A percentile compares a stretch with the other conserved stretches of the same genome.
These are phyloP conservation scores for Santalum album DNA, from an alignment of 164 flowering plant species.

Conservation along the genomic window DNA sequence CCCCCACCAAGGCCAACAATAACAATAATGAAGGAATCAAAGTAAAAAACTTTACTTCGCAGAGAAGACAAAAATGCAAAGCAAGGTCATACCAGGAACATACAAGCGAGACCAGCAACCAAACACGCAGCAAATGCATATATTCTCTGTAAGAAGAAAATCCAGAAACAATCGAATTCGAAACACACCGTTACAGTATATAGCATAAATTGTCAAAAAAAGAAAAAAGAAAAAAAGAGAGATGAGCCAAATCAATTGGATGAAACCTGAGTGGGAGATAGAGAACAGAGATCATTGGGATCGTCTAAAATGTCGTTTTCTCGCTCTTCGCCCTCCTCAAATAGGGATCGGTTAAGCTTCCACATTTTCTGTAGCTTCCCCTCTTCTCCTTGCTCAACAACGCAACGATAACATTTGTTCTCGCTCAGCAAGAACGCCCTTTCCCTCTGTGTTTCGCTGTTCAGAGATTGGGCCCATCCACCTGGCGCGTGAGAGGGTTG, in stretches of 20 bases:
- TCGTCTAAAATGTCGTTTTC: constrained; percentile 34
- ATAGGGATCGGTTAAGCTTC: constrained; percentile 26
- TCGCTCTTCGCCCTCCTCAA: constrained; percentile 33
- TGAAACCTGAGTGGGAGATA: constrained; percentile 49
- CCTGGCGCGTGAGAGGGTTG: too few species aligned
- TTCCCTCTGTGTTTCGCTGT: too few species aligned
- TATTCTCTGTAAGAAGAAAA: constrained; percentile 40
- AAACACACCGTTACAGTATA: too few species aligned
- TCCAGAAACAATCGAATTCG: neutral
- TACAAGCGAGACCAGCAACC: constrained; percentile 39
- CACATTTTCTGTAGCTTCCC: too few species aligned
- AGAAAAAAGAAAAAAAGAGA: neutral
- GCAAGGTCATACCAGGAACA: constrained; percentile 49
- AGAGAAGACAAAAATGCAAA: too few species aligned
- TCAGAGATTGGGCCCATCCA: too few species aligned
- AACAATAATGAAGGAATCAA: too few species aligned
- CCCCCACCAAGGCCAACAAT: too few species aligned
- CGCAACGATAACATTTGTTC: too few species aligned
- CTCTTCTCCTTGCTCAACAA: too few species aligned
- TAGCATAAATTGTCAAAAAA: neutral
- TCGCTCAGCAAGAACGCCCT: too few species aligned
- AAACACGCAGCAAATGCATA: constrained; percentile 58
- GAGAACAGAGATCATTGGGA: constrained; percentile 40
- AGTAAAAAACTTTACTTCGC: too few species aligned
- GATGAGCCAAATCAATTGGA: neutral